A percentile compares a stretch with the other conserved stretches of the same genome.
Conservation (phyloP, 352 stramenopile species). For the Pythium myriotylum region DNA sequence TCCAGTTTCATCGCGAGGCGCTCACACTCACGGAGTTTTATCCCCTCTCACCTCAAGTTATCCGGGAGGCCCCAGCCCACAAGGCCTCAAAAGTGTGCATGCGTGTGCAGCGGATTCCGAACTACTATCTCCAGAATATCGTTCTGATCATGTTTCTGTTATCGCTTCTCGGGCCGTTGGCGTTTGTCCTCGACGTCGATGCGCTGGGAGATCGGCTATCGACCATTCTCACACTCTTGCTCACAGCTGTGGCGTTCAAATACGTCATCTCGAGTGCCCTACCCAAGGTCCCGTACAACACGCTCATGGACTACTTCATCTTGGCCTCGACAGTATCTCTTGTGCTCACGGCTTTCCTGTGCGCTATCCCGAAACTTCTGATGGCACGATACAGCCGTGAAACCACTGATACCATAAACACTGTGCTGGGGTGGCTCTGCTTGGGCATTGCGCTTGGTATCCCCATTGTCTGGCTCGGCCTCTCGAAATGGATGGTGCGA, state of each 20-base stretch:
- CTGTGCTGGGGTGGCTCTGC: conserved; percentile 17
- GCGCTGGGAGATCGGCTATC: conserved; percentile 23
- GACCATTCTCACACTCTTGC: conserved; percentile 36
- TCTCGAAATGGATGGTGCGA: conserved; percentile 2
- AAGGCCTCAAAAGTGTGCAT: conserved; percentile 25
- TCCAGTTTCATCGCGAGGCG: conserved; percentile 21
- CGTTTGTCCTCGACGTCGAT: conserved; percentile 28
- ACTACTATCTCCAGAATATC: conserved; percentile 36
- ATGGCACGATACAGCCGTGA: conserved; percentile 1
- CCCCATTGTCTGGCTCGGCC: conserved; percentile 7
- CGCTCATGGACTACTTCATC: conserved; percentile 30
- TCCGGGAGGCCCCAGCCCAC: conserved; percentile 10
- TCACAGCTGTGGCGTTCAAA: conserved; percentile 38
- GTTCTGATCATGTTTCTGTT: conserved; percentile 28
- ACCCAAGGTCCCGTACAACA: conserved; percentile 39
- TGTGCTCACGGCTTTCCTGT: conserved; percentile 23
- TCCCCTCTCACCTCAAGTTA: conserved; percentile 19
- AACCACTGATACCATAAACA: conserved; percentile 12
- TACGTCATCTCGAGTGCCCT: conserved; percentile 31
- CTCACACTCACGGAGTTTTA: conserved; percentile 28
- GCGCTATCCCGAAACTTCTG: conserved; percentile 19
- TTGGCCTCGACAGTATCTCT: conserved; percentile 20
- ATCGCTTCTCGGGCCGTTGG: conserved; percentile 27
- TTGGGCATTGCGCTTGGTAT: conserved; percentile 15
- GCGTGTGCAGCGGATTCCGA: conserved; percentile 29